Evolutionary conservation across 1,139 yeast species (phyloP).

Genomic region (Zygotorulaspora mrakii): DNA sequence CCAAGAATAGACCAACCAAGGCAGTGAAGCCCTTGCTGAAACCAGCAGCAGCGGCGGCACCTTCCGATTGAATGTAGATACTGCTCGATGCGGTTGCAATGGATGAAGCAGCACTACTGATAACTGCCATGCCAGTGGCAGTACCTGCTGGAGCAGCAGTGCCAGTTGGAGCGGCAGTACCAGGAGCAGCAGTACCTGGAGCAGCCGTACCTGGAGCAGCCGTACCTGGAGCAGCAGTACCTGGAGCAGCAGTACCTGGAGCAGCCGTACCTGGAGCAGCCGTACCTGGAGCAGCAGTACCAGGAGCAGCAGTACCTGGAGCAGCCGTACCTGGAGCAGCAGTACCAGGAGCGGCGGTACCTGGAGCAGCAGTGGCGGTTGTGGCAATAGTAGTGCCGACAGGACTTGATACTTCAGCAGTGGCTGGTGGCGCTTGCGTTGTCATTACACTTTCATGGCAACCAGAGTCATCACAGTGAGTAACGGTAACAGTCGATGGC

Average conservation of each 20-base stretch:
- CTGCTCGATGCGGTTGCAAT: neutral
- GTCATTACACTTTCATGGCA: neutral
- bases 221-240: neutral
- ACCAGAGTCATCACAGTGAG: neutral
- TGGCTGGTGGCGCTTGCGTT: neutral
- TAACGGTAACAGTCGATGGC: neutral
- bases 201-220: neutral
- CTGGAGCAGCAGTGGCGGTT: neutral
- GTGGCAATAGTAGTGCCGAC: neutral
- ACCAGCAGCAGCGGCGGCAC: neutral
- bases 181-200: neutral
- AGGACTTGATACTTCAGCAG: neutral
- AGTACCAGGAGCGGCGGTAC: neutral
- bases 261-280: neutral
- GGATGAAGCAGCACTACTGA: too few relatives aligned
- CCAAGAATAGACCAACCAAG: conserved; percentile 1
- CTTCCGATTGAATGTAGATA: conserved; percentile 1
- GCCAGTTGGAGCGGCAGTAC: neutral
- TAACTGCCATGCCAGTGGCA: too few relatives aligned
- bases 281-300: too few relatives aligned
- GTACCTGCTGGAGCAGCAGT: neutral
- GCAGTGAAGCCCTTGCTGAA: neutral
- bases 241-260: neutral
- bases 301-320: too few relatives aligned
- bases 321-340: neutral